phyloP scores from a whole-genome alignment of 495 filamentous ascomycete species.

The Darksidea phi region DNA sequence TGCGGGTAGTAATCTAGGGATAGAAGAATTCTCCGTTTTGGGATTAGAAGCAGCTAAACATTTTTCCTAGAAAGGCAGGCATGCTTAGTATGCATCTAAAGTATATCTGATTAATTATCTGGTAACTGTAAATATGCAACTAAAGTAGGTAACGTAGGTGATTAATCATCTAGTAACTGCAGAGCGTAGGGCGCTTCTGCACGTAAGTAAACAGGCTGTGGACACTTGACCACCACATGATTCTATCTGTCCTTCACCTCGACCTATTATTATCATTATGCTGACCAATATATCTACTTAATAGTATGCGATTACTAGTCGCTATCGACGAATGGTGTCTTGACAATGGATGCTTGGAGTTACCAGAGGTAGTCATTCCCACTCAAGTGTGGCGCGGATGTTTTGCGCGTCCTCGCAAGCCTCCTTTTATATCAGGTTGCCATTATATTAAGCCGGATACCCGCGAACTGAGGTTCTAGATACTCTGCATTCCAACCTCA shows the following conservation, averaged over 20 bases:
- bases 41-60: neutral
- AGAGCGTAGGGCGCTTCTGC: neutral
- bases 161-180: slow-evolving; percentile 1
- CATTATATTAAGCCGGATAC: no score
- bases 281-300: neutral
- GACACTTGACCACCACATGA: neutral
- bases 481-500: neutral
- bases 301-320: neutral
- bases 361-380: neutral
- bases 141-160: neutral
- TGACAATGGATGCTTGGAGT: neutral
- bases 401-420: neutral
- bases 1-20: neutral
- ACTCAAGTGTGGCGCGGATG: neutral
- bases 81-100: neutral
- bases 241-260: neutral
- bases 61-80: neutral
- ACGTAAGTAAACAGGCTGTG: neutral
- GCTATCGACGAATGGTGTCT: neutral
- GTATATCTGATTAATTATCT: neutral
- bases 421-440: neutral
- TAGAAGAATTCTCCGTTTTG: neutral
- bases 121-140: neutral
- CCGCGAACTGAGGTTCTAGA: neutral
- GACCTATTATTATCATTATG: neutral